Conservation (phyloP, 176 grass and related monocot species). For the Aegilops speltoides region DNA sequence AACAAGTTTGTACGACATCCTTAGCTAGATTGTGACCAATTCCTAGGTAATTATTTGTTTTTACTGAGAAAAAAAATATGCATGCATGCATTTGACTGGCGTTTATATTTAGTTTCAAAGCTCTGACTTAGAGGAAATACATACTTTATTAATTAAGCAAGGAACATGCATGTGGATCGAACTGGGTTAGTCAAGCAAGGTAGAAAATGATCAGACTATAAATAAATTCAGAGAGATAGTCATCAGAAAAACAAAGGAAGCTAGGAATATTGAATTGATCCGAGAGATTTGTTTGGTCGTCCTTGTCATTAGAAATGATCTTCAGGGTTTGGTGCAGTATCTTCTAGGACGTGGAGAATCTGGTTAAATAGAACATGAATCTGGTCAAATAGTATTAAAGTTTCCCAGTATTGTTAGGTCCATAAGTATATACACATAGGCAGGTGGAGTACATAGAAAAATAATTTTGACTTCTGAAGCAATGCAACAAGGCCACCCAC, state of each 20-base stretch:
- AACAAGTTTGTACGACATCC: neutral
- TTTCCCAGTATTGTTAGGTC: neutral
- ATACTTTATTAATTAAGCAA: neutral
- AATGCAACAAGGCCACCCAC: neutral
- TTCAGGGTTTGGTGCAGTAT: neutral
- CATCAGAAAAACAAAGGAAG: neutral
- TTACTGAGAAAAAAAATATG: neutral
- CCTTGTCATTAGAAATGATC: neutral
- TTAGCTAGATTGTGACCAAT: neutral
- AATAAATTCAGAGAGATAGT: neutral
- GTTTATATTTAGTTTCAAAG: neutral
- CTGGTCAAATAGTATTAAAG: neutral
- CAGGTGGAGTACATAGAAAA: neutral
- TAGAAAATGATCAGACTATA: neutral
- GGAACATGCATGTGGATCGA: neutral
- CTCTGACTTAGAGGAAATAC: neutral
- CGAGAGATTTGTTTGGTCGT: neutral
- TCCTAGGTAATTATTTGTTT: neutral
- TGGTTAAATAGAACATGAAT: neutral
- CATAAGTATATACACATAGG: neutral
- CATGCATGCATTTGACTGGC: too few relatives aligned
- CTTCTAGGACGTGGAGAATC: conserved; percentile 1
- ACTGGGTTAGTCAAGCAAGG: neutral
- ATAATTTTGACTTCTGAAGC: neutral
- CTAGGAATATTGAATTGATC: neutral